Evolutionary conservation across 345 rosid genomes (phyloP), one percentile per base, ranked within the genome.

Genomic region (Excoecaria cochinchinensis): DNA sequence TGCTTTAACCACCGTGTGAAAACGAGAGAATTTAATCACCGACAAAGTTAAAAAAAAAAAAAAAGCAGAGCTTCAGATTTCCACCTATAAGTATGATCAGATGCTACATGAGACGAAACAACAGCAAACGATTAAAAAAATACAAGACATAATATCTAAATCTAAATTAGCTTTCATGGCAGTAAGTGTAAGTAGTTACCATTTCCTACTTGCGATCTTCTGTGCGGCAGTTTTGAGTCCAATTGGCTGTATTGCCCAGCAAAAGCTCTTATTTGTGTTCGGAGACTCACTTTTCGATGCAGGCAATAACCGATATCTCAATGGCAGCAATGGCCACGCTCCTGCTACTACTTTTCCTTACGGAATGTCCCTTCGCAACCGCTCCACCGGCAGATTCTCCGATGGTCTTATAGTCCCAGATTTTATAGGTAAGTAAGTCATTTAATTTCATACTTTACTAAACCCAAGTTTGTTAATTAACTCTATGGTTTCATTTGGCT

Each of bases 391-490:
- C 9, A 61, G 66, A 61, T 61, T 61, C 15, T 61, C 42, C 14
- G 66, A 61, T 36, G 66, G 66, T 51, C 69, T 65, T 16, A 42
- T 65, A 6, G 50, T 65, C 69, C 69, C 69, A 38, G 69, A 65
- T 65, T 65, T 65, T 40, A 65, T 65, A 4, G 69, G 69, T 65
- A 65, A 6, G 25, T 5, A 3, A n/a, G 19, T 56, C 31, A 31
- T 31, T 2, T 31, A 31, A 31, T 31, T 31, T 31, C 31, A 31
- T 31, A 31, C 31, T 31, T 31, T 31, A 31, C 31, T 31, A 31
- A 31, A 31, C 31, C 31, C 31, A 31, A 31, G 31, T 31, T 31
- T 2, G 31, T 31, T 31, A 31, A 31, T 31, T 31, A 31, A 31
- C 31, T 25, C 19, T 31, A 61, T 61, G 66, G 16, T 36, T 25